Base-by-base conservation (phyloP, 441 rosid species). In the Cnidoscolus chayamansa region DNA sequence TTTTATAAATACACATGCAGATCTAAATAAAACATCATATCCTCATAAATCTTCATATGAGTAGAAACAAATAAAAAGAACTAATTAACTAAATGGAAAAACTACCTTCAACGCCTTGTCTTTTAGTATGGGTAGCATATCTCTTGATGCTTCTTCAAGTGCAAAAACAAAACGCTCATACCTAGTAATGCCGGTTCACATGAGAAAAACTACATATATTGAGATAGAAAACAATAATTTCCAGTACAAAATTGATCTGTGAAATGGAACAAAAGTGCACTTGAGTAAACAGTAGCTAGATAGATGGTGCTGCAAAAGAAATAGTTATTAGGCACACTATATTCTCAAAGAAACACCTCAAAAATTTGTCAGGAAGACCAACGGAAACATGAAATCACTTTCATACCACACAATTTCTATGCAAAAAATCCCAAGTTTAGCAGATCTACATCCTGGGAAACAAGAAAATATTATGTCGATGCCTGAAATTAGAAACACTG, bases 111-210 rank as follows among this genome's bases (percentile, higher is more conserved):
- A 74, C 69, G 97, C 89, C 87, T 83, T 95, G 81, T 88, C 94
- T 85, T 95, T 95, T 37, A 93, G 83, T 70, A 88, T 74, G 66
- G 94, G 95, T 72, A 95, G 79, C 91, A 88, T 81, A 81, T 95
- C 97, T 80, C 90, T 95, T 17, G 98, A 93, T 73, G 97, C 95
- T 81, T 93, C 99, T 87, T 93, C 98, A 25, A 95, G 90, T 15
- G 97, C 93, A 47, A 70, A 61, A 66, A 93, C 87, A 84, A 88
- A 91, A 7, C 92, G 96, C 78, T 90, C 97, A 78, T 93, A 95
- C 86, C 97, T 95, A 74, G 70, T 51, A 76, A 74, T 58, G 72
- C 25, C 68, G 54, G 50, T 64, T n/a, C 32, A 61, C 13, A 69
- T 56, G 53, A 70, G 45, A 76, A 66, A n/a, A 20, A 3, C 60